phyloP scores from a whole-genome alignment of 768 basidiomycete genomes.

The Leccinum ochraceum region DNA sequence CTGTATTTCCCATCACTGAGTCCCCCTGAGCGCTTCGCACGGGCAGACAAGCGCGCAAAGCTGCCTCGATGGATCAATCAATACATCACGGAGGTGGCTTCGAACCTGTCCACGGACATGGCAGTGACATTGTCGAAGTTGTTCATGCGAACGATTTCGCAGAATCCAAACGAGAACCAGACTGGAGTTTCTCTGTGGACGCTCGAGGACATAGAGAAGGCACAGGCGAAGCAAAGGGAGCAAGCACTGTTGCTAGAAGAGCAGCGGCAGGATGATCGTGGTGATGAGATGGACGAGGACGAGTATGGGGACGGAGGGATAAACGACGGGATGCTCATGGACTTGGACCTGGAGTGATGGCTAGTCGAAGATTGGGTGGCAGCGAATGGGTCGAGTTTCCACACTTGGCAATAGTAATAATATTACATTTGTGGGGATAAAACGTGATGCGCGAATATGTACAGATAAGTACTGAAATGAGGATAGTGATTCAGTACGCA shows the following conservation, averaged over 20 bases:
- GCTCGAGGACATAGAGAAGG: slow-evolving; percentile 84
- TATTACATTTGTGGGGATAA: slow-evolving; percentile 18
- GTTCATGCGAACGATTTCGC: slow-evolving; percentile 98
- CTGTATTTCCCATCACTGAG: neutral
- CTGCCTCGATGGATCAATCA: slow-evolving; percentile 99
- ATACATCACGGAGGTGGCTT: slow-evolving; percentile 97
- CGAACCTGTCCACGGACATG: slow-evolving; percentile 98
- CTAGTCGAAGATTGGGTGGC: no score
- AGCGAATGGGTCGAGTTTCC: neutral
- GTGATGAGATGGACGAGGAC: slow-evolving; percentile 45
- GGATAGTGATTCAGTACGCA: neutral
- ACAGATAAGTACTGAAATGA: slow-evolving; percentile 5
- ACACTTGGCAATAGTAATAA: slow-evolving; percentile 6
- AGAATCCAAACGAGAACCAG: slow-evolving; percentile 94
- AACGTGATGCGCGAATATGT: slow-evolving; percentile 11
- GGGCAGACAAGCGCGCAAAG: slow-evolving; percentile 92
- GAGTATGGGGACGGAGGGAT: slow-evolving; percentile 71
- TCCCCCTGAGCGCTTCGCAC: slow-evolving; percentile 75
- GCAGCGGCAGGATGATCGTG: slow-evolving; percentile 18
- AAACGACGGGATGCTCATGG: slow-evolving; percentile 59
- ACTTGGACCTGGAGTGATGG: slow-evolving; percentile 44
- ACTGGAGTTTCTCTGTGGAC: slow-evolving; percentile 96
- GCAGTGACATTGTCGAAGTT: slow-evolving; percentile 90
- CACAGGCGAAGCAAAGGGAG: slow-evolving; percentile 79
- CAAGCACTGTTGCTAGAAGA: slow-evolving; percentile 51